phyloP scores from a whole-genome alignment of 164 flowering plant species.

The Litsea cubeba region DNA sequence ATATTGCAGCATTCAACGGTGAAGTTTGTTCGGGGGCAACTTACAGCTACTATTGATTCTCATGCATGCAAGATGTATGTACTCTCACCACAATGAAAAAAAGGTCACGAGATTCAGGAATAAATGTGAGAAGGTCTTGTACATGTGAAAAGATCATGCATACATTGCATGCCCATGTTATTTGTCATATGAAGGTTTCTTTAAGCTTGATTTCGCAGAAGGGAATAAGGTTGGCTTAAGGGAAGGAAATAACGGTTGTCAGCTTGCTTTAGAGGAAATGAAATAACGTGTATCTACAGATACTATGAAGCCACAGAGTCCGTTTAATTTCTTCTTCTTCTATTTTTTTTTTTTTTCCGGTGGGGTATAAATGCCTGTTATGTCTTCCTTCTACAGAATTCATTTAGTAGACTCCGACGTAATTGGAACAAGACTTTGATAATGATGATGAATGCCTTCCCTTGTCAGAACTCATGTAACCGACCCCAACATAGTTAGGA shows the following conservation, averaged over 20 bases:
- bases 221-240: neutral
- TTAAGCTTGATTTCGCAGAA: neutral
- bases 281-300: no score
- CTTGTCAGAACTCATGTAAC: no score
- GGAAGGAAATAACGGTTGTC: neutral
- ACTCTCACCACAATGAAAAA: neutral
- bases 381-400: no score
- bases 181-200: neutral
- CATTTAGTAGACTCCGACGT: no score
- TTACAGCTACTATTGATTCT: constrained; percentile 7
- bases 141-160: neutral
- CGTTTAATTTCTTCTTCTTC: no score
- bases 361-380: no score
- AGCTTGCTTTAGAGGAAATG: neutral
- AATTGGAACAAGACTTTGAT: no score
- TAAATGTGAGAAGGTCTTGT: neutral
- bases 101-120: neutral
- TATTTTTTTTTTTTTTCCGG: no score
- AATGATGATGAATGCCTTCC: no score
- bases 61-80: constrained; percentile 16
- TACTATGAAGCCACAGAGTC: no score
- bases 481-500: no score
- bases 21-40: neutral
- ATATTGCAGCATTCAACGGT: constrained; percentile 8
- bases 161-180: neutral